Percentiles rank a stretch among this genome's conserved stretches.
These are phyloP conservation scores for Lentinus polychrous DNA, from an alignment of 1,284 basidiomycete species.

Conservation along the genomic window DNA sequence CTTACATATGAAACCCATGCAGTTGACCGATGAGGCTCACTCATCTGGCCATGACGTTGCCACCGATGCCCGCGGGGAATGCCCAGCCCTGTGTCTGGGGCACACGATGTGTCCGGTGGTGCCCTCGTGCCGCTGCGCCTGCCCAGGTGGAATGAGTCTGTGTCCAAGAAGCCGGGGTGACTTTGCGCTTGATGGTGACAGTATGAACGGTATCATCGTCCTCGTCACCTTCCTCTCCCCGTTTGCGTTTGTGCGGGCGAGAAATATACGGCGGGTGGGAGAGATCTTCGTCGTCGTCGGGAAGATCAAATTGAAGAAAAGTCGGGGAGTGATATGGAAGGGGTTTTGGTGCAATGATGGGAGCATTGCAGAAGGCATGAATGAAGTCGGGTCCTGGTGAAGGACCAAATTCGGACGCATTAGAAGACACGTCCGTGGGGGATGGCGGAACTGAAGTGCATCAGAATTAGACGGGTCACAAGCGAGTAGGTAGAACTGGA, in stretches of 20 bases:
- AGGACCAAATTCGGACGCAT: conserved; percentile 18
- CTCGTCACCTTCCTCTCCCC: conserved; percentile 27
- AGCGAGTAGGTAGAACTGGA: not conserved
- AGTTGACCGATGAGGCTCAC: not conserved
- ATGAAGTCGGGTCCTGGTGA: conserved; percentile 24
- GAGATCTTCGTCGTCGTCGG: conserved; percentile 63
- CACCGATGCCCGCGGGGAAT: not conserved
- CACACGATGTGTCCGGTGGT: not conserved
- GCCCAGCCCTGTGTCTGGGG: not conserved
- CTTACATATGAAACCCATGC: conserved; percentile 1
- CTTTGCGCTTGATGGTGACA: conserved; percentile 5
- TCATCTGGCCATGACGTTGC: not conserved
- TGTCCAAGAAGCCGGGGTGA: not conserved
- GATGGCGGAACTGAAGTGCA: conserved; percentile 30
- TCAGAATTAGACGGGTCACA: not conserved
- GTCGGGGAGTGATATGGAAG: conserved; percentile 63
- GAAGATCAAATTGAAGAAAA: conserved; percentile 56
- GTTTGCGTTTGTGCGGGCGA: conserved; percentile 49
- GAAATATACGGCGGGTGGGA: conserved; percentile 60
- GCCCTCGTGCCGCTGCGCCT: not conserved
- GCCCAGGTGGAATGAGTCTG: not conserved
- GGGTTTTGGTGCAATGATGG: conserved; percentile 57
- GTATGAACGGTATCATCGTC: conserved; percentile 10
- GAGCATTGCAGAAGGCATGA: conserved; percentile 54
- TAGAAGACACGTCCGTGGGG: conserved; percentile 33